Evolutionary conservation across 192 early-diverging fungal species (phyloP).

Genomic region (Dissophora globulifera): DNA sequence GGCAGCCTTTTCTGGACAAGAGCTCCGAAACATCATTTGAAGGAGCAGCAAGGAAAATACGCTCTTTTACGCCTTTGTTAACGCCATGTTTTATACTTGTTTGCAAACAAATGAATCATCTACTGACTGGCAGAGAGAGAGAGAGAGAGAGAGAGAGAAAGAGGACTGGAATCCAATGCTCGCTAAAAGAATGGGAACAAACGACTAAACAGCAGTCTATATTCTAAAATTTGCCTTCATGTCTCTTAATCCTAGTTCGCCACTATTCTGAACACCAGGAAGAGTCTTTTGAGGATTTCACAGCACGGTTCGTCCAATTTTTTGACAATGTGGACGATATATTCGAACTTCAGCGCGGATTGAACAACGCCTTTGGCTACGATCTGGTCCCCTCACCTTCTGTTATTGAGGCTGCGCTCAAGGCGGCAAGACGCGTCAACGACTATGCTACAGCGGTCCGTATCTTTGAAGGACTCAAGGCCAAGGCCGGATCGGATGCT

Average conservation of each 20-base stretch:
- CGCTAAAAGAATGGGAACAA: too few species aligned
- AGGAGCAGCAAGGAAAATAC: too few species aligned
- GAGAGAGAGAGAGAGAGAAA: too few species aligned
- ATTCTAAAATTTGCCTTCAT: too few species aligned
- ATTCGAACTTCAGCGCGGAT: slow-evolving; percentile 96
- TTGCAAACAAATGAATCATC: too few species aligned
- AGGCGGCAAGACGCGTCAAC: slow-evolving; percentile 93
- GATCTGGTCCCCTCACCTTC: slow-evolving; percentile 93
- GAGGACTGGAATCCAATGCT: too few species aligned
- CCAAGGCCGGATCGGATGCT: slow-evolving; percentile 84
- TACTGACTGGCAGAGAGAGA: too few species aligned
- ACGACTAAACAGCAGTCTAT: too few species aligned
- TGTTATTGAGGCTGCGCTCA: slow-evolving; percentile 89
- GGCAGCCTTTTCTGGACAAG: too few species aligned
- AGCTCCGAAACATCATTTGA: too few species aligned
- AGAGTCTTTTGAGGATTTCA: slow-evolving; percentile 82
- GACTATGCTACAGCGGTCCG: slow-evolving; percentile 94
- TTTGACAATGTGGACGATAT: slow-evolving; percentile 91
- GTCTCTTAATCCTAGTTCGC: slow-evolving; percentile 67
- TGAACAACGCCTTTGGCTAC: slow-evolving; percentile 97
- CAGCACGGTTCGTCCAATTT: slow-evolving; percentile 82
- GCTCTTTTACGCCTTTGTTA: too few species aligned
- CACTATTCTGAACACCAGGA: slow-evolving; percentile 74
- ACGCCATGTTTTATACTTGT: too few species aligned
- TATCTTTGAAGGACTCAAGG: slow-evolving; percentile 93